Conservation (phyloP, 495 filamentous ascomycete species). For the Lindgomyces ingoldianus region DNA sequence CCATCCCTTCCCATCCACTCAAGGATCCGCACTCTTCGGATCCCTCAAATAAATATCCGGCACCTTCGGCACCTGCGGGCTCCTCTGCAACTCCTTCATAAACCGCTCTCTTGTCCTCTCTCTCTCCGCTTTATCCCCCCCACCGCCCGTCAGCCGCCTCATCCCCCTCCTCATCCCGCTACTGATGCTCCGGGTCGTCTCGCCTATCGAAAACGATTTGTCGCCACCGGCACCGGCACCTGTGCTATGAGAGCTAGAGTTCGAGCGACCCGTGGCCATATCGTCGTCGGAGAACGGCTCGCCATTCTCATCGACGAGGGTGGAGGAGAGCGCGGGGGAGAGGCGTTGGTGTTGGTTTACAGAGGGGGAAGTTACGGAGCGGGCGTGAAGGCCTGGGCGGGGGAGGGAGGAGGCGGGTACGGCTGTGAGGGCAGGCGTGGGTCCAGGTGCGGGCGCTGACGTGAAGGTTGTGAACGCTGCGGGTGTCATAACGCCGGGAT, state of each 20-base stretch:
- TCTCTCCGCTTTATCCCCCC: constrained; percentile 37
- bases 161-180: constrained; percentile 40
- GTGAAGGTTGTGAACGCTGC: constrained; percentile 49
- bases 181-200: constrained; percentile 35
- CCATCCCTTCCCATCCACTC: background rate
- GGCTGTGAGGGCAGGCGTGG: background rate
- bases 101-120: constrained; percentile 38
- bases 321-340: constrained; percentile 27
- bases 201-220: constrained; percentile 31
- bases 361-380: constrained; percentile 45
- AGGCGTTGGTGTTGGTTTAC: constrained; percentile 32
- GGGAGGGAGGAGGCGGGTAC: constrained; percentile 2
- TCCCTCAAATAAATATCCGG: constrained; percentile 43
- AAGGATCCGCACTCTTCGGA: constrained; percentile 38
- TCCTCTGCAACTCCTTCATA: constrained; percentile 36
- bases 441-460: constrained; percentile 10
- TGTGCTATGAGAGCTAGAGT: background rate
- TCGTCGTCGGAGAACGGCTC: constrained; percentile 49
- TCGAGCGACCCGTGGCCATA: constrained; percentile 15
- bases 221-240: background rate
- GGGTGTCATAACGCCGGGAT: constrained; percentile 66
- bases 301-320: constrained; percentile 38
- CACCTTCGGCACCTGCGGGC: constrained; percentile 47
- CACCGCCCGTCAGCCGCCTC: constrained; percentile 40
- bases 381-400: constrained; percentile 45